These are phyloP conservation scores for Lichtheimia ornata DNA, from an alignment of 371 early-diverging fungal species.

Conservation along the genomic window DNA sequence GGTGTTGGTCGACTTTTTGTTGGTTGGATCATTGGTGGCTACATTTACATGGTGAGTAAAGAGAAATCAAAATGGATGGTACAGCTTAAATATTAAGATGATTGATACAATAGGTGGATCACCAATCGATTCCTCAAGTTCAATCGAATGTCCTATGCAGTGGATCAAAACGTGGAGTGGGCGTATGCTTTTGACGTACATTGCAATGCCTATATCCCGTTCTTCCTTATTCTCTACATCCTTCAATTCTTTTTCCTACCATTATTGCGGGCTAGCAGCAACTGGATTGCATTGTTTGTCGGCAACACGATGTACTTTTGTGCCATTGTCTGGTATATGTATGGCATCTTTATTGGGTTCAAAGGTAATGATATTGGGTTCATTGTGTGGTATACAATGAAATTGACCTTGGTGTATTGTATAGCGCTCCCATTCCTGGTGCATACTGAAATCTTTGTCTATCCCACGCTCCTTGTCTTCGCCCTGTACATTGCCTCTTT, in stretches of 20 bases:
- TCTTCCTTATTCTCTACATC: slow-evolving; percentile 82
- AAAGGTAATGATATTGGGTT: slow-evolving; percentile 59
- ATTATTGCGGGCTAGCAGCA: slow-evolving; percentile 57
- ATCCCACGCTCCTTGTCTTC: slow-evolving; percentile 72
- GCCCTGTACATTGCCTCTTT: slow-evolving; percentile 74
- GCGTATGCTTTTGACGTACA: slow-evolving; percentile 93
- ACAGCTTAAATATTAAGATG: slow-evolving; percentile 18
- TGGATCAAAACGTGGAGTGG: slow-evolving; percentile 91
- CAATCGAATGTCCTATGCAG: slow-evolving; percentile 71
- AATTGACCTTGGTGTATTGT: background rate
- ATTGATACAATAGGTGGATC: slow-evolving; percentile 52
- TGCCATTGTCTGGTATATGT: slow-evolving; percentile 75
- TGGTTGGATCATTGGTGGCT: slow-evolving; percentile 67
- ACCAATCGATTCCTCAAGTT: slow-evolving; percentile 81
- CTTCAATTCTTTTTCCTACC: slow-evolving; percentile 89
- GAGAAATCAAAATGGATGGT: background rate
- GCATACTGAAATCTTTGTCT: slow-evolving; percentile 84
- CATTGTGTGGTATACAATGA: background rate
- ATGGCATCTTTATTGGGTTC: slow-evolving; percentile 86
- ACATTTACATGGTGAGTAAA: slow-evolving; percentile 67
- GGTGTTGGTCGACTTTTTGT: slow-evolving; percentile 74
- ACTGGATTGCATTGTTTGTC: slow-evolving; percentile 77
- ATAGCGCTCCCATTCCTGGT: slow-evolving; percentile 86
- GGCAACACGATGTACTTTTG: slow-evolving; percentile 85
- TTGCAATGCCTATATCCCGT: slow-evolving; percentile 89